A percentile compares a stretch with the other conserved stretches of the same genome.
Conservation (phyloP, 306 rosid species). For the Luffa aegyptiaca region DNA sequence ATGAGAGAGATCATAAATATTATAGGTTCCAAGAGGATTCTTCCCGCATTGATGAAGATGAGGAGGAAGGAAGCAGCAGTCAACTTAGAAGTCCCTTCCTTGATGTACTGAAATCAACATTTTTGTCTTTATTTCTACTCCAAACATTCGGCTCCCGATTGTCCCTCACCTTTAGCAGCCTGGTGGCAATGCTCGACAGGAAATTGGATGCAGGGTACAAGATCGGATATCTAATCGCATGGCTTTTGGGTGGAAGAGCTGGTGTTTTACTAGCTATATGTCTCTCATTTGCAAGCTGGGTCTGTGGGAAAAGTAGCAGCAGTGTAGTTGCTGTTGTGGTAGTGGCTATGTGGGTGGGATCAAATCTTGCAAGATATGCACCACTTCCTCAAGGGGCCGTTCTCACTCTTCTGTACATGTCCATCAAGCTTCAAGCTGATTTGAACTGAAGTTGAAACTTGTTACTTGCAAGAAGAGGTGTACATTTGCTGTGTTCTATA, state of each 20-base stretch:
- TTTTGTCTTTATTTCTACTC: constrained; percentile 48
- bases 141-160: constrained; percentile 49
- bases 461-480: background rate
- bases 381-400: constrained; percentile 79
- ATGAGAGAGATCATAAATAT: constrained; percentile 36
- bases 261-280: constrained; percentile 71
- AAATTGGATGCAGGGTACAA: constrained; percentile 65
- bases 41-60: constrained; percentile 31
- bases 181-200: constrained; percentile 59
- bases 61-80: constrained; percentile 22
- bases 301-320: constrained; percentile 85
- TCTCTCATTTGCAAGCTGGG: constrained; percentile 84
- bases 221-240: constrained; percentile 62
- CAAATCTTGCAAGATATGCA: constrained; percentile 56
- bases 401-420: constrained; percentile 84
- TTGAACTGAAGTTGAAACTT: constrained; percentile 1
- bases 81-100: constrained; percentile 47
- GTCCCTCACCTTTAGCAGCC: constrained; percentile 67
- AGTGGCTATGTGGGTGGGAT: constrained; percentile 81
- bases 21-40: constrained; percentile 25
- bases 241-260: constrained; percentile 73
- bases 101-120: constrained; percentile 56
- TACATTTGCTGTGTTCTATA: background rate
- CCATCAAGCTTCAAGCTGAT: constrained; percentile 20
- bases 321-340: constrained; percentile 60